Conservation (phyloP, 345 rosid species). For the Hypericum androsaemum region DNA sequence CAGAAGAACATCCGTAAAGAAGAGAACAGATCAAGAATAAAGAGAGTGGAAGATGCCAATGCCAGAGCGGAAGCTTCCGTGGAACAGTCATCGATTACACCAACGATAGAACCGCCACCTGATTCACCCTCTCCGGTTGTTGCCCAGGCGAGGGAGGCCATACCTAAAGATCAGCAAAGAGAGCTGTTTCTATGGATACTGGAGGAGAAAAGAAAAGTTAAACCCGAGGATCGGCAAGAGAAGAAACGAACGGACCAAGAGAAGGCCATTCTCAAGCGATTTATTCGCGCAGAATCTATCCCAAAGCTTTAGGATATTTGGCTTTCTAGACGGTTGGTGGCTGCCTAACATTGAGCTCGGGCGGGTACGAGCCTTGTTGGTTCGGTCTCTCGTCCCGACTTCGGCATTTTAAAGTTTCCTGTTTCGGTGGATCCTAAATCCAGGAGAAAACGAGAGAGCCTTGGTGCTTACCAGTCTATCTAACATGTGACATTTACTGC, state of each 20-base stretch:
- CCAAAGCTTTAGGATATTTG: slow-evolving; percentile 37
- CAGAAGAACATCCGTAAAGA: slow-evolving; percentile 24
- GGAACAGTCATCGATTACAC: slow-evolving; percentile 11
- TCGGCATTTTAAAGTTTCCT: no score
- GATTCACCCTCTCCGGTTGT: slow-evolving; percentile 14
- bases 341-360: no score
- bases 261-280: slow-evolving; percentile 59
- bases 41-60: slow-evolving; percentile 20
- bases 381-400: no score
- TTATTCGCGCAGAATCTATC: slow-evolving; percentile 41
- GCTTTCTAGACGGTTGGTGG: neutral
- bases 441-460: no score
- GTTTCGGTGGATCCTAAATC: no score
- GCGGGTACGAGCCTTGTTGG: no score
- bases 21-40: slow-evolving; percentile 19
- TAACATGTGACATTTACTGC: no score
- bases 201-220: slow-evolving; percentile 35
- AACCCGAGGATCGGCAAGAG: slow-evolving; percentile 39
- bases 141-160: slow-evolving; percentile 31
- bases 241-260: slow-evolving; percentile 52
- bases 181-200: slow-evolving; percentile 47
- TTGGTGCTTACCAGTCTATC: no score
- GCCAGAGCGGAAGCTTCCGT: slow-evolving; percentile 18
- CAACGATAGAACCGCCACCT: slow-evolving; percentile 14
- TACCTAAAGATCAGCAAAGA: slow-evolving; percentile 59